Evolutionary conservation across 805 yeast genomes (phyloP), one percentile per base, ranked within the genome.

Genomic region (Kodamaea laetipori): DNA sequence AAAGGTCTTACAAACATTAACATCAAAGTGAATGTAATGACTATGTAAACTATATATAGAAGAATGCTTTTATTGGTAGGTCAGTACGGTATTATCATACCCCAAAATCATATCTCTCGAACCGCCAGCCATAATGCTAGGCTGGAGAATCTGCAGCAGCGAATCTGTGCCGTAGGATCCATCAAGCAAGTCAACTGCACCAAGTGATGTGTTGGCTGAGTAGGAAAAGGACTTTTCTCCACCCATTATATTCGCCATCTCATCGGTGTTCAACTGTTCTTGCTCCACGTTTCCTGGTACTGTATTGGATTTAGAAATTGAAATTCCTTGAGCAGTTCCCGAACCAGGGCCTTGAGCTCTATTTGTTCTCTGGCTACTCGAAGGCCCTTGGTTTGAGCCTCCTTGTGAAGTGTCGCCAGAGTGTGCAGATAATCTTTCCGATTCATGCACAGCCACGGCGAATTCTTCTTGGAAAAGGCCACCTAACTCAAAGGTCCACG

Each of bases 401-500:
- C 34, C 34, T 15, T 30, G 43, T 32, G 39, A 45, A 33, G 13
- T 31, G 32, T 8, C 39, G 11, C 10, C 30, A 32, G 18, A 44
- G 24, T 21, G 40, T 33, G 17, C 43, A 44, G 23, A 40, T 39
- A 30, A 41, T 43, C 37, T 24, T n/a, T 15, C 34, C 3, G 34
- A 12, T 15, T 30, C 34, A 30, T 19, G 34, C 11, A 31, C 42
- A 30, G 36, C 39, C 5, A 16, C 15, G 19, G 25, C 33, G 44
- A 63, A 60, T 28, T 64, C 70, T 12, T 55, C 60, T 28, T 62
- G 60, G 17, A 79, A 57, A 48, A 74, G 75, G 0, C 83, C 82
- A 4, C 84, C 82, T 11, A 80, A 61, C 54, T 84, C 89, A 18
- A 83, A 82, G 44, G 76, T 64, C 81, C 88, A 82, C 2, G 74